phyloP scores from a whole-genome alignment of 2,329 filamentous ascomycete genomes.

The Pyricularia sp. region DNA sequence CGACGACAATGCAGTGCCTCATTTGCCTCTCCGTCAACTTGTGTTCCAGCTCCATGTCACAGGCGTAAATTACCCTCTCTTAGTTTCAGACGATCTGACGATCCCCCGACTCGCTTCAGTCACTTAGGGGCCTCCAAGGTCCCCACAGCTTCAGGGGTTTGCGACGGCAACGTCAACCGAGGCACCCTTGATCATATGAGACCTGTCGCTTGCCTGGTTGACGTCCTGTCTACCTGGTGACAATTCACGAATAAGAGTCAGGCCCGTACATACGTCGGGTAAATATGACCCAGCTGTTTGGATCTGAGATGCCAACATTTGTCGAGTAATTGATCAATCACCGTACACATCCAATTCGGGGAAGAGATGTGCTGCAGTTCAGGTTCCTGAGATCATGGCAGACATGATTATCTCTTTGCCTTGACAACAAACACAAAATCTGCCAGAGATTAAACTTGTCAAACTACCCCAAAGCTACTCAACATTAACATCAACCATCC shows the following conservation, averaged over 20 bases:
- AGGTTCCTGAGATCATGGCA: too few relatives aligned
- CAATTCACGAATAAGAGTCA: background rate
- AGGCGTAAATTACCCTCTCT: background rate
- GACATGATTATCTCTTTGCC: too few relatives aligned
- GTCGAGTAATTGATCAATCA: too few relatives aligned
- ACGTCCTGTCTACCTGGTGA: background rate
- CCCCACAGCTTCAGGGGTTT: background rate
- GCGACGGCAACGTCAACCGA: background rate
- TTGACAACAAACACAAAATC: background rate
- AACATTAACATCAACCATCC: background rate
- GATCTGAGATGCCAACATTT: too few relatives aligned
- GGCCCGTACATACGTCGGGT: background rate
- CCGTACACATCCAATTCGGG: too few relatives aligned
- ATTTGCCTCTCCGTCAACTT: background rate
- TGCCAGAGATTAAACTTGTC: background rate
- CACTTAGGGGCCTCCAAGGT: background rate
- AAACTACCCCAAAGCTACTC: background rate
- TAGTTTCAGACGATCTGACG: background rate
- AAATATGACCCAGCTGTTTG: background rate
- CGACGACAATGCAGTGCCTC: too few relatives aligned
- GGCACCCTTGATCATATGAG: background rate
- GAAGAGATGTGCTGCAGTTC: too few relatives aligned
- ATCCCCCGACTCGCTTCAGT: background rate
- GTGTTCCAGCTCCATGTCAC: background rate
- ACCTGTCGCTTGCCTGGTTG: background rate